Evolutionary conservation across 805 yeast species (phyloP), one percentile per base, ranked within the genome.

Genomic region (Phaffomyces thermotolerans): DNA sequence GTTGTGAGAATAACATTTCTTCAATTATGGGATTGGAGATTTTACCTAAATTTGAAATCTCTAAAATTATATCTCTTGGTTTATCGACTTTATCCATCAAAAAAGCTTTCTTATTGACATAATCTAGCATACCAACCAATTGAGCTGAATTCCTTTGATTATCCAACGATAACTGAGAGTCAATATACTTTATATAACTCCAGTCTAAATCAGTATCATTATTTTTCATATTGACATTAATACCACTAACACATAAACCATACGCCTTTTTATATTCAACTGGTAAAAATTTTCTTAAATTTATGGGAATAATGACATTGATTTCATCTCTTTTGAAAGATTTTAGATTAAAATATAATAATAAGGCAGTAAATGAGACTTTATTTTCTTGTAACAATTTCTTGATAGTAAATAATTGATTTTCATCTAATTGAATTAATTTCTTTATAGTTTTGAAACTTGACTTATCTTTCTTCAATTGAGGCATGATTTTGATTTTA

Each of bases 11-110:
- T 3, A 35, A 13, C 14, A 35, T 34, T 29, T 38, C 40, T 17
- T 42, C 40, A 15, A 42, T 15, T 9, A 22, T 17, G 7, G 4
- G 18, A 5, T 34, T 7, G 8, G 12, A 7, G 29, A 45, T 22
- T 15, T 30, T 34, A 15, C 48, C 49, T 3, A 47, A 20, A 17
- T 45, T 47, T 3, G 51, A 47, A 5, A 42, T 40, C 14, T 45
- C 48, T 10, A 45, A 30, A 3, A 31, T 31, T 4, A 15, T 31
- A 4, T 17, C 32, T 38, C 46, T 45, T 13, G 42, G 46, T n/a
- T 10, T 8, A 8, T 25, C 14, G 3, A 22, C 12, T 15, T 25
- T 34, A 15, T 33, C 38, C n/a, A 6, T 10, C 4, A 45, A 17
- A 10, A n/a, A 32, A 8, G 24, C 23, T 5, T 23, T 15, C 4